Evolutionary conservation across 192 early-diverging fungal genomes (phyloP), one percentile per base, ranked within the genome.

Genomic region (Mortierella alpina): DNA sequence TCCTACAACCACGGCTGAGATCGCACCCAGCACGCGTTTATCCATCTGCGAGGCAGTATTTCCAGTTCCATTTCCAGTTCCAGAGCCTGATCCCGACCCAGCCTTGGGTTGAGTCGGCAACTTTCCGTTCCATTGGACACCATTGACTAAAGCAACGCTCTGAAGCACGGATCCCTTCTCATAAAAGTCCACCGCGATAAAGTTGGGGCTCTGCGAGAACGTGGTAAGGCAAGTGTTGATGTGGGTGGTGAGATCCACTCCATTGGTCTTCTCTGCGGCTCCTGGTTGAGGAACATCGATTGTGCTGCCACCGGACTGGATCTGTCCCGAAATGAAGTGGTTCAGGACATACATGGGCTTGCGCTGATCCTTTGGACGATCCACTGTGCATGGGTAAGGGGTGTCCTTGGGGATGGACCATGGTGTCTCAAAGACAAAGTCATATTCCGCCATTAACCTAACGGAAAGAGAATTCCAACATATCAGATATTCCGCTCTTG

Each of bases 181-280:
- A 64, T 91, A 95, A 78, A 90, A 95, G 68, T 95, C 93, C 3
- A 95, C 90, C 0, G 90, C 85, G 9, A 95, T 70, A 83, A 90
- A 95, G 72, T 88, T 95, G 41, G 93, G 90, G 57, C 87, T 85
- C 45, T 82, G 82, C 2, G 75, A 73, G 62, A 87, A 88, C 0
- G 83, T 87, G 0, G 57, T 55, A 41, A 52, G 69, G 56, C 93
- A 95, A 10, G 76, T 46, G 20, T 86, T 78, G 44, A 87, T 84
- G 72, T 95, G 91, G 14, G 67, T 68, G 44, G 83, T 57, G 41
- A 95, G 76, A 66, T 86, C 88, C 12, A 68, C 56, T 2, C 82
- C 72, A 54, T 95, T 95, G 58, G 91, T 91, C 8, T 78, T 55
- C 18, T 84, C 80, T 0, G 90, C 91, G 2, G 67, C 61, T 18